A percentile compares a stretch with the other conserved stretches of the same genome.
Conservation (phyloP, 495 filamentous ascomycete genomes). For the Pyrenula aspistea region DNA sequence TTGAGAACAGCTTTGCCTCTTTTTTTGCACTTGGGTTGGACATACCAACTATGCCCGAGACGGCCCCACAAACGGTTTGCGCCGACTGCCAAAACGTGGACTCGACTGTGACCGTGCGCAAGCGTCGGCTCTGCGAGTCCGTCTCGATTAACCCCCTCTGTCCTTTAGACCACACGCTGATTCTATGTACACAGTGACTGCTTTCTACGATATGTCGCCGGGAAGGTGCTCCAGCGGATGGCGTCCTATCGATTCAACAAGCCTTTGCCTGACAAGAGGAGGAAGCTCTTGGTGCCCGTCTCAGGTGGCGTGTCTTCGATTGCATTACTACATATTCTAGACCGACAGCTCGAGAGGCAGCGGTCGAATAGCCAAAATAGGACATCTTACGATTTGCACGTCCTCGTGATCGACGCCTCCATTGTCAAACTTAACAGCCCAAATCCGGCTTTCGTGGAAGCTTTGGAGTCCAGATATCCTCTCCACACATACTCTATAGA, state of each 20-base stretch:
- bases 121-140: constrained; percentile 35
- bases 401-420: constrained; percentile 54
- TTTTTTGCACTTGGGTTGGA: too few relatives aligned
- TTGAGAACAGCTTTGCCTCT: too few relatives aligned
- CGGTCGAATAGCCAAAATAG: constrained; percentile 37
- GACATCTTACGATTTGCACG: constrained; percentile 50
- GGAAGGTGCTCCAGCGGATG: constrained; percentile 71
- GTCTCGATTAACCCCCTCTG: constrained; percentile 10
- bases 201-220: constrained; percentile 60
- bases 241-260: constrained; percentile 42
- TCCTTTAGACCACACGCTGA: constrained; percentile 1
- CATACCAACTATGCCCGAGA: not conserved
- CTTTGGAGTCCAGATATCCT: constrained; percentile 40
- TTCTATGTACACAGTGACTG: constrained; percentile 45
- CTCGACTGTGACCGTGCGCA: constrained; percentile 24
- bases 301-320: constrained; percentile 77
- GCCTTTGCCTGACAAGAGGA: constrained; percentile 19
- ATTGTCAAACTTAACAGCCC: constrained; percentile 18
- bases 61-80: constrained; percentile 10
- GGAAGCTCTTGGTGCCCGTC: constrained; percentile 59
- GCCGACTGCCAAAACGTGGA: constrained; percentile 30
- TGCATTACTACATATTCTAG: constrained; percentile 64
- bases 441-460: constrained; percentile 20
- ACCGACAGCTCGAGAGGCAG: constrained; percentile 51
- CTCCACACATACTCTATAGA: constrained; percentile 40